A percentile compares a stretch with the other conserved stretches of the same genome.
Evolutionary conservation across 208 protist species (phyloP).

Genomic region (Tritrichomonas musculus): DNA sequence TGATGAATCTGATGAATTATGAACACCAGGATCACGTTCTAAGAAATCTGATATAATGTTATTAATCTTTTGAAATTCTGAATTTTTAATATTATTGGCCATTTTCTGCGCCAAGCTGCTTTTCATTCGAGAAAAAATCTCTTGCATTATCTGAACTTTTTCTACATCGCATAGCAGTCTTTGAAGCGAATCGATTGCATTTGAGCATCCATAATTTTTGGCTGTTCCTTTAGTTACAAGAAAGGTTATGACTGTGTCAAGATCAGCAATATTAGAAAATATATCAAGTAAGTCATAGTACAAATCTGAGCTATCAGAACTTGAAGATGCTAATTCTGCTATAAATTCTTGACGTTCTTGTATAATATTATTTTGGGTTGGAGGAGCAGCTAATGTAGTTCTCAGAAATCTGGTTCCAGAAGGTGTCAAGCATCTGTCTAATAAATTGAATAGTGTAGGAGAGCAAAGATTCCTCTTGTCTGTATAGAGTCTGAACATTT

Average conservation of each 20-base stretch:
- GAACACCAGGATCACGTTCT: not conserved
- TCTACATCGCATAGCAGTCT: not conserved
- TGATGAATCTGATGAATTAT: no score
- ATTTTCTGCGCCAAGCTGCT: not conserved
- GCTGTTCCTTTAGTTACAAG: not conserved
- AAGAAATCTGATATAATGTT: not conserved
- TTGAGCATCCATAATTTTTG: not conserved
- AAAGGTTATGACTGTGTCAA: conserved; percentile 5
- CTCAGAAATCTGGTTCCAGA: not conserved
- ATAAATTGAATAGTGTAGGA: not conserved
- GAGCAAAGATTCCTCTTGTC: not conserved
- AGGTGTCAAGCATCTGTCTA: not conserved
- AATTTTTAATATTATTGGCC: not conserved
- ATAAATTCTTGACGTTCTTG: not conserved
- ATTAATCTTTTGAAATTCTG: not conserved
- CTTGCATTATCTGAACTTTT: not conserved
- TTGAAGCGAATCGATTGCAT: not conserved
- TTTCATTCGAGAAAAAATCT: not conserved
- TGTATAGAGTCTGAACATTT: not conserved
- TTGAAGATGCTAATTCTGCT: not conserved
- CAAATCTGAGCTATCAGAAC: no score
- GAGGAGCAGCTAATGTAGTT: not conserved
- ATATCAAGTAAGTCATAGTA: not conserved
- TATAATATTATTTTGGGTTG: not conserved
- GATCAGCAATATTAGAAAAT: not conserved